Evolutionary conservation across 768 basidiomycete species (phyloP).

Genomic region (Lactarius quietus): DNA sequence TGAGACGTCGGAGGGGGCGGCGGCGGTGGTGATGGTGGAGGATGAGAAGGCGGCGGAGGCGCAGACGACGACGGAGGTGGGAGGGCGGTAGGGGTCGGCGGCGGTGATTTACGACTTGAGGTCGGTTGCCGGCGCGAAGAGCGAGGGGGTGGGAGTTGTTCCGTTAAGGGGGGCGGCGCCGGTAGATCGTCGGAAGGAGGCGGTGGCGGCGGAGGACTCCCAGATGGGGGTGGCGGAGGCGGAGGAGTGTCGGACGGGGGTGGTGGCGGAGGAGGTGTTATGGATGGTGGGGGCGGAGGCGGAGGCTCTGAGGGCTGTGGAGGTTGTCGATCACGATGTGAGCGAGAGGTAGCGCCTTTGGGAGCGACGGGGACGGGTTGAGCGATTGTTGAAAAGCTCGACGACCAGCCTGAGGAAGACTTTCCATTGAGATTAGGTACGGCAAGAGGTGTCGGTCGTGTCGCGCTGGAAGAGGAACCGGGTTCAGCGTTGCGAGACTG

Average conservation of each 20-base stretch:
- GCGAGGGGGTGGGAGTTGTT: conserved; percentile 37
- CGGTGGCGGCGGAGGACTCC: conserved; percentile 26
- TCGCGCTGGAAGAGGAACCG: conserved; percentile 16
- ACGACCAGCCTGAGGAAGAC: conserved; percentile 25
- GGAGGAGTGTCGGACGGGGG: conserved; percentile 32
- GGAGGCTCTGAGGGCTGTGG: conserved; percentile 29
- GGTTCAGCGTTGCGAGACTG: conserved; percentile 23
- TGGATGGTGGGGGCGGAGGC: conserved; percentile 31
- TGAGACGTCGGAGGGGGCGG: conserved; percentile 28
- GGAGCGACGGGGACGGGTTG: conserved; percentile 28
- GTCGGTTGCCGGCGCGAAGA: conserved; percentile 31
- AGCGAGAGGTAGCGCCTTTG: conserved; percentile 27
- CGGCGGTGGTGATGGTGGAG: conserved; percentile 33
- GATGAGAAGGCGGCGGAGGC: conserved; percentile 20
- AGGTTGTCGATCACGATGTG: conserved; percentile 30
- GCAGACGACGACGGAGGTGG: conserved; percentile 28
- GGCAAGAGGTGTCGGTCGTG: conserved; percentile 19
- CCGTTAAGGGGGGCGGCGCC: conserved; percentile 35
- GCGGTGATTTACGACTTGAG: conserved; percentile 27
- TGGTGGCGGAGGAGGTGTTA: conserved; percentile 25
- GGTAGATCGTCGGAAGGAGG: conserved; percentile 28
- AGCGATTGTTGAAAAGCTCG: conserved; percentile 24
- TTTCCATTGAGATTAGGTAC: conserved; percentile 22
- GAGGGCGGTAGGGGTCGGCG: conserved; percentile 22
- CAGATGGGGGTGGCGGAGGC: conserved; percentile 32